A percentile compares a stretch with the other conserved stretches of the same genome.
Conservation (phyloP, 2,329 filamentous ascomycete species). For the Paraphoma chrysanthemicola region DNA sequence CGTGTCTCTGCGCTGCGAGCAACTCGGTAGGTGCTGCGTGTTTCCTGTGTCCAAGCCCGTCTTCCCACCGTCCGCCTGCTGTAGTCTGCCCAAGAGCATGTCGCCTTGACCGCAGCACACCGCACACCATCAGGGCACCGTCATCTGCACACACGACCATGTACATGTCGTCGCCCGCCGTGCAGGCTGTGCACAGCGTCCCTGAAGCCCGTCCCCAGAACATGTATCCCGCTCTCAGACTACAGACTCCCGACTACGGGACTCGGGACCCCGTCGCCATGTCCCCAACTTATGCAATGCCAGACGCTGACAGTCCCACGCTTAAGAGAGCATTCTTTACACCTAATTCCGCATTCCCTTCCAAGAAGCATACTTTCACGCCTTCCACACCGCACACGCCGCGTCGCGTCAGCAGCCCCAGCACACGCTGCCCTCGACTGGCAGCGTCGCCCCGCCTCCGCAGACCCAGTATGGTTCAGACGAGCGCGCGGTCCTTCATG, state of each 20-base stretch:
- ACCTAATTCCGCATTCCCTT: conserved; percentile 43
- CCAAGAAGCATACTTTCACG: conserved; percentile 31
- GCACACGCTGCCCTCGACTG: conserved; percentile 25
- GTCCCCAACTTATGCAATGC: conserved; percentile 32
- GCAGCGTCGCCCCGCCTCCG: conserved; percentile 18
- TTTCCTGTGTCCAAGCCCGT: conserved; percentile 21
- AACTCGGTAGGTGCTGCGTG: conserved; percentile 40
- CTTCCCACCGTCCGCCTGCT: conserved; percentile 4
- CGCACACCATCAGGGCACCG: conserved; percentile 9
- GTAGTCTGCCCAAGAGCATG: conserved; percentile 7
- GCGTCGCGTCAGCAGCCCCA: conserved; percentile 21
- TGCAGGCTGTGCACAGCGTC: conserved; percentile 6
- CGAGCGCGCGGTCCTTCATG: conserved; percentile 44
- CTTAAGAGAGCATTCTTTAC: conserved; percentile 45
- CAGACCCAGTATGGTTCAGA: conserved; percentile 48
- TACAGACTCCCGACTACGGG: conserved; percentile 10
- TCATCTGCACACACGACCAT: conserved; percentile 16
- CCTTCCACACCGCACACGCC: conserved; percentile 7
- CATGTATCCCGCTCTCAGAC: conserved; percentile 5
- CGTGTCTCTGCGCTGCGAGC: conserved; percentile 31
- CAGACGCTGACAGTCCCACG: conserved; percentile 44
- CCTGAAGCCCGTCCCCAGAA: conserved; percentile 4
- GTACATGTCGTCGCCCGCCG: conserved; percentile 11
- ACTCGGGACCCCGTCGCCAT: conserved; percentile 22
- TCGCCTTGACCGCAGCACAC: conserved; percentile 1